Percentiles rank a stretch among this genome's conserved stretches.
Conservation (phyloP, 2,329 filamentous ascomycete species). For the Xenosphaeropsis pyriputrescens region DNA sequence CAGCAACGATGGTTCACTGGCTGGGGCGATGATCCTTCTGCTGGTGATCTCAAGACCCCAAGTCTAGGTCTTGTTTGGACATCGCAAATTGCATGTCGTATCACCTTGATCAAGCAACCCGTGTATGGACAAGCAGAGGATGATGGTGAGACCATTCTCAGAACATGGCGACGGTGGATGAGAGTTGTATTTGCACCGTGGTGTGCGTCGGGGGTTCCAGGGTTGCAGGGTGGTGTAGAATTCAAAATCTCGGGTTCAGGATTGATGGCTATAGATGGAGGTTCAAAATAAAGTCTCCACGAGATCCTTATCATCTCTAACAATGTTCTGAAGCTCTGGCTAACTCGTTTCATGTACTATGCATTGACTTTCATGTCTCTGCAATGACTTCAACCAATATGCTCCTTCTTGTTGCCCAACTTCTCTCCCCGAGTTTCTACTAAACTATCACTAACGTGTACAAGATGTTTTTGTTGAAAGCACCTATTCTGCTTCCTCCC, state of each 20-base stretch:
- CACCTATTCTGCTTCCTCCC: no score
- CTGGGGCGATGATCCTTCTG: slow-evolving; percentile 61
- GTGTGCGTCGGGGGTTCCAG: slow-evolving; percentile 35
- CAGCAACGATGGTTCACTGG: slow-evolving; percentile 93
- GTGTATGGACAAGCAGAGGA: slow-evolving; percentile 26
- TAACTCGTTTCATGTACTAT: no score
- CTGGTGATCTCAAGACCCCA: slow-evolving; percentile 58
- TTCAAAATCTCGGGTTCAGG: slow-evolving; percentile 66
- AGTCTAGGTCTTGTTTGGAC: slow-evolving; percentile 82
- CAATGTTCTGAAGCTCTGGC: no score
- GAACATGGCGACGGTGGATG: slow-evolving; percentile 59
- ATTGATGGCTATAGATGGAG: slow-evolving; percentile 20
- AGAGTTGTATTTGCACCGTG: slow-evolving; percentile 86
- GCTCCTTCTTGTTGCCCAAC: no score
- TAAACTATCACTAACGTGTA: no score
- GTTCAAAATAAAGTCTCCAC: no score
- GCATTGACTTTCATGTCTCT: no score
- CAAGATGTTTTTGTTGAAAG: no score
- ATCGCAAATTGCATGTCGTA: slow-evolving; percentile 70
- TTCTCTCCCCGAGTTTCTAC: no score
- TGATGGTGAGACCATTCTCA: slow-evolving; percentile 31
- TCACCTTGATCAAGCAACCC: slow-evolving; percentile 65
- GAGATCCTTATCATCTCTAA: no score
- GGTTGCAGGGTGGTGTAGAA: slow-evolving; percentile 39
- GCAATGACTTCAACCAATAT: no score